phyloP scores from a whole-genome alignment of 805 yeast species.

The Saitoella complicata region DNA sequence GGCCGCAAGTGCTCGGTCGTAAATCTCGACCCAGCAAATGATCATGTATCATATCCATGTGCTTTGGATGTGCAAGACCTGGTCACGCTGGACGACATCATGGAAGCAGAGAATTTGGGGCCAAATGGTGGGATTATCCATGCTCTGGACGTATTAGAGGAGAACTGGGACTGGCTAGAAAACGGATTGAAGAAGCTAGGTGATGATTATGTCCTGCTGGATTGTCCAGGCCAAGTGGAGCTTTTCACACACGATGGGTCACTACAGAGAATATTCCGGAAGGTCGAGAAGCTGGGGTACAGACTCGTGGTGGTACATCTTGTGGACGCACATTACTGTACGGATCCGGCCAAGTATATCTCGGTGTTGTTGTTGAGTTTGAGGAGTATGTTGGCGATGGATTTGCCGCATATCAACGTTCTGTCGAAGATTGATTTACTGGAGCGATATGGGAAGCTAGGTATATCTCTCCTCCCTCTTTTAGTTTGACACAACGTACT shows the following conservation, averaged over 20 bases:
- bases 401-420: slow-evolving; percentile 84
- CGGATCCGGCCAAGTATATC: slow-evolving; percentile 78
- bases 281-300: slow-evolving; percentile 47
- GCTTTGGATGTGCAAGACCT: slow-evolving; percentile 66
- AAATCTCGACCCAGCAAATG: slow-evolving; percentile 89
- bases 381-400: slow-evolving; percentile 83
- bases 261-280: slow-evolving; percentile 47
- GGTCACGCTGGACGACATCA: slow-evolving; percentile 58
- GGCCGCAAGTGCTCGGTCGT: slow-evolving; percentile 77
- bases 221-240: slow-evolving; percentile 93
- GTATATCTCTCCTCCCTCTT: slow-evolving; percentile 1
- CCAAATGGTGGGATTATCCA: slow-evolving; percentile 85
- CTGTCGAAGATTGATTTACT: slow-evolving; percentile 79
- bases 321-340: slow-evolving; percentile 66
- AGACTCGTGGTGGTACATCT: slow-evolving; percentile 61
- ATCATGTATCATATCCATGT: slow-evolving; percentile 49
- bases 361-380: slow-evolving; percentile 66
- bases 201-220: slow-evolving; percentile 44
- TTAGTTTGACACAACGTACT: not conserved
- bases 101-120: slow-evolving; percentile 56
- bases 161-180: slow-evolving; percentile 38
- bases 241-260: slow-evolving; percentile 81
- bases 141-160: slow-evolving; percentile 57
- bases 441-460: slow-evolving; percentile 54
- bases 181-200: slow-evolving; percentile 40